Evolutionary conservation across 2,329 filamentous ascomycete species (phyloP), one percentile per base, ranked within the genome.

Genomic region (Alternaria longipes): DNA sequence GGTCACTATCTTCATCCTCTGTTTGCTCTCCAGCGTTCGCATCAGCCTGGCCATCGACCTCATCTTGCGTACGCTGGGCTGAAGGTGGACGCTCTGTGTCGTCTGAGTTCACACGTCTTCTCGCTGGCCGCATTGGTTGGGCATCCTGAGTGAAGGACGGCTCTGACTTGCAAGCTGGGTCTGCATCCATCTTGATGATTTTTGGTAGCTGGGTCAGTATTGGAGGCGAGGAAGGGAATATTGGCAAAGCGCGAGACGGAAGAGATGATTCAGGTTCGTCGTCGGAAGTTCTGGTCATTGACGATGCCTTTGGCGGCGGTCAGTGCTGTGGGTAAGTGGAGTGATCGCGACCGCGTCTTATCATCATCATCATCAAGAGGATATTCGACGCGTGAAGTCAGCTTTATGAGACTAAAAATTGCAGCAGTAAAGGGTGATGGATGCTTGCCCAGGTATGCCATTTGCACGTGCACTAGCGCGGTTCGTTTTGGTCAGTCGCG

Each of bases 61-160:
- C 56, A 18, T 65, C 51, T 30, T 65, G 63, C 12, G 45, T 42
- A 40, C 60, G 65, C 52, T 75, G 74, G 24, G 63, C 72, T 42
- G 73, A 75, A 1, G 66, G 61, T 44, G 75, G 71, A 4, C 70
- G 73, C 46, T 72, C 71, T 14, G 71, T 74, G 2, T 71, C 71
- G 24, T 63, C 65, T 8, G 71, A 72, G 54, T 57, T 66, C 18
- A 60, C 46, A 41, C 65, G 68, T 28, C 44, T 63, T 32, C 55
- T 51, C 16, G 58, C 18, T 42, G 66, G 59, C 16, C 45, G 54
- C 3, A 44, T 24, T 26, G 41, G n/a, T 59, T 61, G 53, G 12
- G 59, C 56, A 22, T 60, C 54, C 40, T 67, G 64, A 7, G 53
- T 52, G n/a, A 47, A 52, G 20, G 51, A 49, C 54, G 56, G 59